Evolutionary conservation across 768 basidiomycete genomes (phyloP).

Genomic region (Rubroboletus pulcherrimus): DNA sequence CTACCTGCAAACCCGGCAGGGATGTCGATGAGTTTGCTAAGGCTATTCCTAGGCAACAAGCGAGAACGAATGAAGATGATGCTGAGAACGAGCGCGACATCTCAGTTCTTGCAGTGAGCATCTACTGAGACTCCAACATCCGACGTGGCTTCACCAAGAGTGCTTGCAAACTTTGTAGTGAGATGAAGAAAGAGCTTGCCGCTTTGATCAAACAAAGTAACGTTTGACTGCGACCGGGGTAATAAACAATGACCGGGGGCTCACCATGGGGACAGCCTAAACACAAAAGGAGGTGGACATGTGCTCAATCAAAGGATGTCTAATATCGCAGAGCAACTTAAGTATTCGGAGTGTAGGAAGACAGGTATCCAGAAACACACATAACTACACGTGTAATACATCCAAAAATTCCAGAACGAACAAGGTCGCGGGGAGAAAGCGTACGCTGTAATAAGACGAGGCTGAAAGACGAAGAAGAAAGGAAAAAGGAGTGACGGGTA

Average conservation of each 20-base stretch:
- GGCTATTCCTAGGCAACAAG: conserved; percentile 8
- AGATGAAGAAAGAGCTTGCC: neutral
- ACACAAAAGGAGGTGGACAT: neutral
- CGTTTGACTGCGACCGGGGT: neutral
- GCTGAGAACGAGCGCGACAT: conserved; percentile 20
- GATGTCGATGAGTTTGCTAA: neutral
- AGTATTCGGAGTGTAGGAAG: conserved; percentile 21
- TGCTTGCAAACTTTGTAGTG: neutral
- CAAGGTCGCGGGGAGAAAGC: conserved; percentile 20
- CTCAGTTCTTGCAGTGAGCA: conserved; percentile 2
- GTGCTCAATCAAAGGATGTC: neutral
- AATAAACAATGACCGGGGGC: neutral
- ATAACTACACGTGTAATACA: conserved; percentile 37
- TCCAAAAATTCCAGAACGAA: conserved; percentile 32
- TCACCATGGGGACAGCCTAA: neutral
- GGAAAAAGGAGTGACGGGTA: conserved; percentile 29
- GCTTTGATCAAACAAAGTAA: neutral
- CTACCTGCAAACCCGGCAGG: conserved; percentile 12
- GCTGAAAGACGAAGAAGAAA: conserved; percentile 3
- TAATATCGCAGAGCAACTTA: conserved; percentile 5
- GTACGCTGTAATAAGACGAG: conserved; percentile 19
- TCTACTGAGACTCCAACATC: conserved; percentile 19
- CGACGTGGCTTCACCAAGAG: conserved; percentile 3
- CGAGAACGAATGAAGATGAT: conserved; percentile 5
- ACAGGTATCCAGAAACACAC: conserved; percentile 37